Percentiles rank a stretch among this genome's conserved stretches.
These are phyloP conservation scores for Linum trigynum DNA, from an alignment of 345 rosid genomes.

Conservation along the genomic window DNA sequence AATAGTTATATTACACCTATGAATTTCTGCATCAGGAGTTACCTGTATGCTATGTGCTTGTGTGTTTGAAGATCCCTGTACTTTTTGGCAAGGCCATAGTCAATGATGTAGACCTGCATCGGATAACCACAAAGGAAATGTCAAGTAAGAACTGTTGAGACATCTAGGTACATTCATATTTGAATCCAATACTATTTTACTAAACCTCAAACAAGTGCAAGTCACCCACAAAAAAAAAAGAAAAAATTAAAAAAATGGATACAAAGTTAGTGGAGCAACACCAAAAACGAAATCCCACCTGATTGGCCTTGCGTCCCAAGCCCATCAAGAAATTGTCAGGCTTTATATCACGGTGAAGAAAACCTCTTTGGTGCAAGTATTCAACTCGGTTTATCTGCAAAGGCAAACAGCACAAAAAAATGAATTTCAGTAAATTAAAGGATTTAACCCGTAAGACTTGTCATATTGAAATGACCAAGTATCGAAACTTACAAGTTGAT, in stretches of 20 bases:
- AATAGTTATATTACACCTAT: too few species aligned
- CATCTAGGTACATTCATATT: too few species aligned
- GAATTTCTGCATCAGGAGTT: neutral
- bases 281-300: neutral
- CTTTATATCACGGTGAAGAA: constrained; percentile 6
- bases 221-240: too few species aligned
- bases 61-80: constrained; percentile 30
- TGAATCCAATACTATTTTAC: too few species aligned
- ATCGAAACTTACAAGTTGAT: constrained; percentile 1
- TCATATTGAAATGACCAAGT: neutral
- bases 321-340: constrained; percentile 6
- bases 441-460: neutral
- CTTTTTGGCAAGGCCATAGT: constrained; percentile 29
- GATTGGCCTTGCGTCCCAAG: neutral
- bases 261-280: neutral
- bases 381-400: constrained; percentile 2
- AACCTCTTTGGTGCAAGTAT: neutral
- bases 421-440: neutral
- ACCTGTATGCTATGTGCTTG: constrained; percentile 30
- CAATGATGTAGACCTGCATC: constrained; percentile 24
- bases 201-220: too few species aligned
- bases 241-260: neutral
- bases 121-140: neutral
- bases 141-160: too few species aligned
- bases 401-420: neutral